Evolutionary conservation across 176 grass and related monocot species (phyloP), one percentile per base, ranked within the genome.

Genomic region (Musa troglodytarum): DNA sequence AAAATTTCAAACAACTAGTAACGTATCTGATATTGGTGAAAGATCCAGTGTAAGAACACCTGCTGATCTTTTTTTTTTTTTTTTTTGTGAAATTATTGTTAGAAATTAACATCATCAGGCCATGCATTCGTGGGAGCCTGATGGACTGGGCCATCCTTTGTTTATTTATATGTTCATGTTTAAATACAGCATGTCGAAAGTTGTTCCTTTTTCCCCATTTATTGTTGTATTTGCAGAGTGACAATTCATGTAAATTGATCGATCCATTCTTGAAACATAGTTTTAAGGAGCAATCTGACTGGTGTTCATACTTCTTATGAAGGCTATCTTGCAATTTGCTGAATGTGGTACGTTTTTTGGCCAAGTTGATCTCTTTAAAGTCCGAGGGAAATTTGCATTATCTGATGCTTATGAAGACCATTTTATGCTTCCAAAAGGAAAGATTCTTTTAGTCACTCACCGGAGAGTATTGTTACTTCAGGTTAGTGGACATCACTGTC

Each of bases 341-440:
- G 94, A 98, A 86, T 98, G 71, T 82, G 90, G 84, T 73, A 87
- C 88, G 10, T 93, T 98, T 80, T 81, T 98, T 80, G 94, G 94
- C 53, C 94, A 98, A 98, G 91, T 98, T 80, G 94, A 98, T 74
- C 82, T 98, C 76, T 98, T 98, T 69, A 98, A 98, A 91, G 83
- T 98, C 50, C 85, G 94, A 67, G 90, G 94, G 22, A 98, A 98
- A 81, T 98, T 98, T 82, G 94, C 94, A 78, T 87, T 92, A 81
- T 90, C 90, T 22, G 94, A 98, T 89, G 94, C 94, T 80, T 98
- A 98, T 78, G 90, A 98, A 75, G 90, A 87, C 78, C 94, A 98
- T 84, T 91, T 85, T 85, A 28, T 93, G 50, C 88, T 98, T 52
- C 94, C 88, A 22, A 91, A 93, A 84, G 94, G 94, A 70, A 98